phyloP scores from a whole-genome alignment of 345 rosid species.

The Adansonia digitata region DNA sequence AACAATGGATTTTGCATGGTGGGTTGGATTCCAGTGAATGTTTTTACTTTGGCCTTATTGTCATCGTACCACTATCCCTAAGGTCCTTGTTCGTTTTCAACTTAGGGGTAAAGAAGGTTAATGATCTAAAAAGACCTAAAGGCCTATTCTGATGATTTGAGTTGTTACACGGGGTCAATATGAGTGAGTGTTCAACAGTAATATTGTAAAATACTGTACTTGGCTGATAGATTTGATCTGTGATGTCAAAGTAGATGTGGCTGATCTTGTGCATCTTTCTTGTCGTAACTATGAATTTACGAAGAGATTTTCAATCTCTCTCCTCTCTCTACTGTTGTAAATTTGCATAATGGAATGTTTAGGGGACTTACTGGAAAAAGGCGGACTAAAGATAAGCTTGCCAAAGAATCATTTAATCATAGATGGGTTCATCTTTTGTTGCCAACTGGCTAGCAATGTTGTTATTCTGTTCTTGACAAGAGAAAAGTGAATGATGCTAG shows the following conservation, averaged over 20 bases:
- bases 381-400: background rate
- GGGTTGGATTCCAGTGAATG: background rate
- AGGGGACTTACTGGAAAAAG: background rate
- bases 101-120: background rate
- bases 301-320: background rate
- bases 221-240: background rate
- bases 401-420: background rate
- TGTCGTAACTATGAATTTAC: background rate
- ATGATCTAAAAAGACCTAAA: background rate
- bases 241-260: background rate
- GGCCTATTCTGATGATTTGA: background rate
- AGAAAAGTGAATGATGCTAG: background rate
- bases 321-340: constrained; percentile 1
- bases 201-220: background rate
- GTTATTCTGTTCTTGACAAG: background rate
- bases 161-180: background rate
- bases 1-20: background rate
- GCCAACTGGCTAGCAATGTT: background rate
- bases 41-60: background rate
- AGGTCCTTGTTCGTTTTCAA: background rate
- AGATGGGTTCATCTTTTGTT: background rate
- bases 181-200: background rate
- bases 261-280: constrained; percentile 3
- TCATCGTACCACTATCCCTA: background rate
- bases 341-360: background rate